Conservation (phyloP, 768 basidiomycete genomes). For the Krasilnikovozyma curviuscula region DNA sequence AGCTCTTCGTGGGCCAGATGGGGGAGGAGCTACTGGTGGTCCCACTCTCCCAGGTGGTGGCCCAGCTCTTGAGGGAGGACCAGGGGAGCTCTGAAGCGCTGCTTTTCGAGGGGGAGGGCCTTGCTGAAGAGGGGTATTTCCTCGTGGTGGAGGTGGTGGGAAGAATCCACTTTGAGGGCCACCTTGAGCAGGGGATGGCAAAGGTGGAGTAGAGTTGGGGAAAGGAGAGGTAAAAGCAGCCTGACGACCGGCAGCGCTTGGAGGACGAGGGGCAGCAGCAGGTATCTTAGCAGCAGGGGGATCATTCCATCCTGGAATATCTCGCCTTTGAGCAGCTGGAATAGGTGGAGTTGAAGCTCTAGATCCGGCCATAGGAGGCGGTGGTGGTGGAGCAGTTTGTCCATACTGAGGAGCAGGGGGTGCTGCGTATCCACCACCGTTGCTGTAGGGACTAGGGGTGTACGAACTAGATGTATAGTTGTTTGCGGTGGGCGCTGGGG, state of each 20-base stretch:
- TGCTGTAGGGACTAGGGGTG: no score
- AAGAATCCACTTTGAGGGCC: slow-evolving; percentile 28
- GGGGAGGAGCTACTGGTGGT: slow-evolving; percentile 20
- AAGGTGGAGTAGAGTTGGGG: slow-evolving; percentile 38
- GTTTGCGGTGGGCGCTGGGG: no score
- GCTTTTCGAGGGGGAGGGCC: slow-evolving; percentile 31
- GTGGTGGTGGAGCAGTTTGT: slow-evolving; percentile 25
- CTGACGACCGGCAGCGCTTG: slow-evolving; percentile 36
- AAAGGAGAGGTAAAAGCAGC: slow-evolving; percentile 72
- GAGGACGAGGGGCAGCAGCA: slow-evolving; percentile 37
- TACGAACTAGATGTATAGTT: no score
- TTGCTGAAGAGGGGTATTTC: neutral
- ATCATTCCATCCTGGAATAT: slow-evolving; percentile 79
- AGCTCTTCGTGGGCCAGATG: slow-evolving; percentile 13
- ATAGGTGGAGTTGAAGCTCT: slow-evolving; percentile 30
- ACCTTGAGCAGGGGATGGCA: slow-evolving; percentile 9
- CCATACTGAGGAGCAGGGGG: no score
- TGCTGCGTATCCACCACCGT: no score
- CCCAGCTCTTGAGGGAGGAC: slow-evolving; percentile 16
- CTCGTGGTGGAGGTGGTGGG: slow-evolving; percentile 25
- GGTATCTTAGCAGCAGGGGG: slow-evolving; percentile 37
- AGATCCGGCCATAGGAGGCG: slow-evolving; percentile 22
- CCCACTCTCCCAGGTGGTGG: slow-evolving; percentile 15
- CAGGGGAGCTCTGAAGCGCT: slow-evolving; percentile 17
- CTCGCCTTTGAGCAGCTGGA: slow-evolving; percentile 41